phyloP scores from a whole-genome alignment of 495 filamentous ascomycete species.

The Recurvomyces mirabilis region DNA sequence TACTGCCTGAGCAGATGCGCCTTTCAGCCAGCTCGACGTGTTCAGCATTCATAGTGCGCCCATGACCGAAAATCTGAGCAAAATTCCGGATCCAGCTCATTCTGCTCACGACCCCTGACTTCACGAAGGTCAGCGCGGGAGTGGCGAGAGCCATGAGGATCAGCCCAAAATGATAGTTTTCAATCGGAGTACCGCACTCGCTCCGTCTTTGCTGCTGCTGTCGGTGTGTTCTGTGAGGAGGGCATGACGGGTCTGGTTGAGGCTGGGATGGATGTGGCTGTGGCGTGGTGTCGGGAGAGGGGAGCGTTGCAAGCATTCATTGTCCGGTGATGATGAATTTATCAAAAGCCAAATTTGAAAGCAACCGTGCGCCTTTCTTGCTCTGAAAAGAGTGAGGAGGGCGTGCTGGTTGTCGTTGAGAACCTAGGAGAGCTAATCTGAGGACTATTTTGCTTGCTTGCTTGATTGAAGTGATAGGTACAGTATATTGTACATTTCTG shows the following conservation, averaged over 20 bases:
- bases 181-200: slow-evolving; percentile 28
- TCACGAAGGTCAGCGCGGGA: too few relatives aligned
- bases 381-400: slow-evolving; percentile 14
- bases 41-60: slow-evolving; percentile 9
- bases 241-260: neutral
- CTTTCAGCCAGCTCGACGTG: slow-evolving; percentile 11
- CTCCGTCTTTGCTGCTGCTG: slow-evolving; percentile 7
- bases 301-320: neutral
- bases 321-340: slow-evolving; percentile 38
- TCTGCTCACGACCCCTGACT: too few relatives aligned
- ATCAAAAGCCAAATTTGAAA: slow-evolving; percentile 48
- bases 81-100: slow-evolving; percentile 16
- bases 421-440: slow-evolving; percentile 48
- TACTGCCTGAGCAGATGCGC: neutral
- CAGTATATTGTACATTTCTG: too few relatives aligned
- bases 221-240: slow-evolving; percentile 1
- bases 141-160: slow-evolving; percentile 1
- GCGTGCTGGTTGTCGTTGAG: slow-evolving; percentile 38
- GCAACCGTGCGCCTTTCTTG: slow-evolving; percentile 34
- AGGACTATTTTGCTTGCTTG: slow-evolving; percentile 24
- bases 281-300: too few relatives aligned
- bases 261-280: neutral
- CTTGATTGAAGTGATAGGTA: too few relatives aligned
- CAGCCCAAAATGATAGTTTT: slow-evolving; percentile 27
- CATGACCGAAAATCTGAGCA: slow-evolving; percentile 9